These are phyloP conservation scores for Curvularia sp. DNA, from an alignment of 2,329 filamentous ascomycete genomes.

Conservation along the genomic window DNA sequence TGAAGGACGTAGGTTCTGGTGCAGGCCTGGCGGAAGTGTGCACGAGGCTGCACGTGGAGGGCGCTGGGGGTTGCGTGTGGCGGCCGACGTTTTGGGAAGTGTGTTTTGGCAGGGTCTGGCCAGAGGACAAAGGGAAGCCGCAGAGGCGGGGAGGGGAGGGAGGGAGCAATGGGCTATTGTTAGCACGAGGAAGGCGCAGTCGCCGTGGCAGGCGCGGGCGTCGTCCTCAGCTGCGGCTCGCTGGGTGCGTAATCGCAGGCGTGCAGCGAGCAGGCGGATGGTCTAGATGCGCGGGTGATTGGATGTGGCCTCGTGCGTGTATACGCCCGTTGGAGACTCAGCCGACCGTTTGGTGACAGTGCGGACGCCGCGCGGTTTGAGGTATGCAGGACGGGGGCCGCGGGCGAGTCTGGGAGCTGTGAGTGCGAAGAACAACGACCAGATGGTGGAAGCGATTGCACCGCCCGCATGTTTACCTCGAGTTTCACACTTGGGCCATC, in stretches of 20 bases:
- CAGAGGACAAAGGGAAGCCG: constrained; percentile 14
- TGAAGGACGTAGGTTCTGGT: constrained; percentile 12
- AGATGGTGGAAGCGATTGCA: background rate
- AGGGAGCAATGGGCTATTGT: constrained; percentile 4
- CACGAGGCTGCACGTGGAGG: constrained; percentile 20
- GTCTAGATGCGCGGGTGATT: constrained; percentile 25
- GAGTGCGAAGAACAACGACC: background rate
- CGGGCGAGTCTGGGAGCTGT: background rate
- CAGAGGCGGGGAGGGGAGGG: background rate
- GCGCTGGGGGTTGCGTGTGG: background rate
- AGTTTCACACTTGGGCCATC: constrained; percentile 10
- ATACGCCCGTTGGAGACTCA: constrained; percentile 7
- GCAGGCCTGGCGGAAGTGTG: background rate
- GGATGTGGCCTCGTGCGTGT: constrained; percentile 15
- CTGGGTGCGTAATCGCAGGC: constrained; percentile 19
- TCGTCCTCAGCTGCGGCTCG: constrained; percentile 6
- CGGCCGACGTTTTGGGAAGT: constrained; percentile 28
- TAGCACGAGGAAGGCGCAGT: constrained; percentile 21
- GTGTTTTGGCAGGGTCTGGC: constrained; percentile 26
- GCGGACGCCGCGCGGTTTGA: background rate
- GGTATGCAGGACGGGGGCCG: background rate
- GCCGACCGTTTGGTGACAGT: background rate
- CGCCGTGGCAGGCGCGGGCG: background rate
- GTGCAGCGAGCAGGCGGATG: constrained; percentile 16
- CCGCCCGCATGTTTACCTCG: background rate